Evolutionary conservation across 331 rosid species (phyloP), one percentile per base, ranked within the genome.

Genomic region (Cydonia oblonga): DNA sequence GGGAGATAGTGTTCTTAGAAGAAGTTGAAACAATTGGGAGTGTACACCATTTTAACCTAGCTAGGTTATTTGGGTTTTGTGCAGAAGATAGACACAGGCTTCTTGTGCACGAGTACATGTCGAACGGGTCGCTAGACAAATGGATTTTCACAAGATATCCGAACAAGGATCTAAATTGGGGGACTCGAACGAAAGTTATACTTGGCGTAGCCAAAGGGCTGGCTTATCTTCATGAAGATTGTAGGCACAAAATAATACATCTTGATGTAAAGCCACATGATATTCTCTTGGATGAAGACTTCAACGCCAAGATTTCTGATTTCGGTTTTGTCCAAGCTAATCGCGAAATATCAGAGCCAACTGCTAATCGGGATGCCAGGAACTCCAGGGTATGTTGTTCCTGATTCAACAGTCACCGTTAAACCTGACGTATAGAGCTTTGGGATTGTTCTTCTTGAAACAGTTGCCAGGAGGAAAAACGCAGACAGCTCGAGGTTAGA

Each of bases 171-270:
- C 56, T 51, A 51, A 51, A 51, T 51, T 51, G 56, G 56, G 46
- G 16, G 9, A 61, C 38, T 32, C 58, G 76, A 71, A 70, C 52
- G 38, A 64, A 71, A 52, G 64, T 77, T 28, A 7, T 70, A 38
- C 66, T 77, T 15, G 75, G 52, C 7, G 70, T 63, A 76, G 75
- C 81, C 29, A 60, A 33, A 7, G 74, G 75, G 61, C 38, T 76
- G 10, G 66, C 79, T 66, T 75, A 69, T 69, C 71, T 70, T 30
- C 77, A 65, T 1, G 81, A 78, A 12, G 77, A 78, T 7, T 78
- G 81, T 65, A 30, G 72, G 19, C 53, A 57, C 14, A 71, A 56
- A 22, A 71, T 71, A 9, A 30, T 65, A 40, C 77, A 78, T n/a
- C 53, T 65, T 6, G 73, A 71, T 10, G 72, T 71, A 29, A 71